Base-by-base conservation (phyloP, 805 yeast genomes). In the Starmerella ratchasimensis region DNA sequence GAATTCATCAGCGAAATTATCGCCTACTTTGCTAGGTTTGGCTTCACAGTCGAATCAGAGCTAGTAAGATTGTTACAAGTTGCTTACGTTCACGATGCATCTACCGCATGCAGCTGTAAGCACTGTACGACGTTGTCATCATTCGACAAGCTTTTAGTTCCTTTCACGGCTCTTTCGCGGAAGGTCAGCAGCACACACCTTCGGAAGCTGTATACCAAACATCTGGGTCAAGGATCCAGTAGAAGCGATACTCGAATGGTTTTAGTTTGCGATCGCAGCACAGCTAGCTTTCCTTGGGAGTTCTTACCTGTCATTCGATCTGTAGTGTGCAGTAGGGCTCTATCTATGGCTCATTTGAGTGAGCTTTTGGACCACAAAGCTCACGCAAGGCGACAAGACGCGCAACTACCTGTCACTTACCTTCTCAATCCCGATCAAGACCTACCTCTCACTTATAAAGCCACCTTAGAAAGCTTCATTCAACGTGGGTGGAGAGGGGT, bases 261-360 rank as follows among this genome's bases (percentile, higher is more conserved):
- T 2, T 59, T 90, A 33, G 61, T 90, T 3, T 71, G 82, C 3
- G 76, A 86, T 19, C 67, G 74, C 34, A 58, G 61, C 6, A 76
- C 93, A 46, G 69, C 71, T n/a, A 53, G 56, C 15, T 63, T 90
- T 23, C 98, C 98, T 0, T 90, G 97, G 97, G 99, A 90, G 51
- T 75, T 83, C 1, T 52, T 86, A 23, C 67, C 74, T 0, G 19
- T 24, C 8, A 21, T 48, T 7, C 15, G n/a, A 5, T 22, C 29
- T 7, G 22, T 19, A 5, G 25, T 41, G 1, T 43, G 39, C 1
- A 44, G 51, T 14, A 40, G 55, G 8, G 49, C 52, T 3, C 31
- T 45, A 0, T 78, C 93, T 0, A 39, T 74, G 11, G 51, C 20
- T 19, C 43, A 41, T 18, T 34, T 47, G 11, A 2, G 8, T 1